A percentile compares a stretch with the other conserved stretches of the same genome.
These are phyloP conservation scores for Perkinsus olseni DNA, from an alignment of 169 alveolate species.

Conservation along the genomic window DNA sequence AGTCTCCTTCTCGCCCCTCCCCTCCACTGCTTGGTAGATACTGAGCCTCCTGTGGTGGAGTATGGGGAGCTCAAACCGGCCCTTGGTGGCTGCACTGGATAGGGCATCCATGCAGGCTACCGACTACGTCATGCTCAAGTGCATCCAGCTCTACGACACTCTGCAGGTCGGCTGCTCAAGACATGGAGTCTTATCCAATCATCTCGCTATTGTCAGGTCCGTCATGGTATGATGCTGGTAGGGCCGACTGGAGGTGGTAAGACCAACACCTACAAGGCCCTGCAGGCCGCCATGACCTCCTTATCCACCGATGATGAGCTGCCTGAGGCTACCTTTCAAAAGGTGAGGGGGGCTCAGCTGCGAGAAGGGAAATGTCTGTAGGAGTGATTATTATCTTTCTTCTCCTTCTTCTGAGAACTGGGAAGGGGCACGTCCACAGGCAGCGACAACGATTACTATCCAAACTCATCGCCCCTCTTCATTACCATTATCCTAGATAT, in stretches of 20 bases:
- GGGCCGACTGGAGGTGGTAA: conserved; percentile 70
- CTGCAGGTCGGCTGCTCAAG: conserved; percentile 23
- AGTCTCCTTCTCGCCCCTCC: not conserved
- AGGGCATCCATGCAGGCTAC: conserved; percentile 27
- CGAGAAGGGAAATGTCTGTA: too few species aligned
- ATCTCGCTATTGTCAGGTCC: conserved; percentile 17
- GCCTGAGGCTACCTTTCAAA: conserved; percentile 10
- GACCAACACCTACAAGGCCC: conserved; percentile 41
- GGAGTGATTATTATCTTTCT: too few species aligned
- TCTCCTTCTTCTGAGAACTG: too few species aligned
- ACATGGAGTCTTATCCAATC: too few species aligned
- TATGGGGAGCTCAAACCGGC: conserved; percentile 39
- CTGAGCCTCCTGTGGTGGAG: conserved; percentile 29
- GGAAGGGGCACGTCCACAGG: too few species aligned
- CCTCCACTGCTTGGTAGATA: not conserved
- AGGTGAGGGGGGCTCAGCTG: conserved; percentile 9
- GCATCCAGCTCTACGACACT: conserved; percentile 60
- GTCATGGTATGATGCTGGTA: conserved; percentile 67
- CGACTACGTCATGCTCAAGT: conserved; percentile 44
- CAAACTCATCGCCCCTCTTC: too few species aligned
- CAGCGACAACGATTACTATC: too few species aligned
- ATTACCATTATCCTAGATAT: too few species aligned
- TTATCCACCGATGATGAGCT: conserved; percentile 36
- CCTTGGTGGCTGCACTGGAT: not conserved
- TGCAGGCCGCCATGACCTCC: conserved; percentile 51